These are phyloP conservation scores for Suhomyces panamericanus DNA, from an alignment of 1,139 yeast species.

Conservation along the genomic window DNA sequence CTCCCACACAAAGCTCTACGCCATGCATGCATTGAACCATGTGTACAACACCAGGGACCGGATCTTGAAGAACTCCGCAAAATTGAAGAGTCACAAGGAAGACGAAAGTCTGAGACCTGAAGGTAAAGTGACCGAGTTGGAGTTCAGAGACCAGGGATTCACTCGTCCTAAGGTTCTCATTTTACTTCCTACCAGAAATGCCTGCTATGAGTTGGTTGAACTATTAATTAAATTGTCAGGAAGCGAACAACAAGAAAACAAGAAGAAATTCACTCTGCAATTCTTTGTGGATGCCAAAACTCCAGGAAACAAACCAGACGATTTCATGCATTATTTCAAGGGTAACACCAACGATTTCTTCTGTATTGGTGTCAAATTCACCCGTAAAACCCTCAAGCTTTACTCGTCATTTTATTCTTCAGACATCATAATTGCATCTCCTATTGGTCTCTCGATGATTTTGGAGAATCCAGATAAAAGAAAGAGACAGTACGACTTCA, in stretches of 20 bases:
- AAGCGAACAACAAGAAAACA: slow-evolving; percentile 75
- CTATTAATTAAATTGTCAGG: slow-evolving; percentile 65
- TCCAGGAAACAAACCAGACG: slow-evolving; percentile 70
- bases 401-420: slow-evolving; percentile 83
- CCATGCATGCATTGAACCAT: slow-evolving; percentile 78
- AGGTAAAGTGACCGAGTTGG: slow-evolving; percentile 42
- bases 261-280: slow-evolving; percentile 69
- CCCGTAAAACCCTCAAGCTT: slow-evolving; percentile 81
- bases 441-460: slow-evolving; percentile 83
- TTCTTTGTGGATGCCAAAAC: slow-evolving; percentile 60
- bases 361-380: slow-evolving; percentile 83
- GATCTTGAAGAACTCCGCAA: slow-evolving; percentile 70
- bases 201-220: slow-evolving; percentile 71
- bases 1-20: slow-evolving; percentile 62
- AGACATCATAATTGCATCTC: slow-evolving; percentile 88
- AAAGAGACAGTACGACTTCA: slow-evolving; percentile 65
- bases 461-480: slow-evolving; percentile 63
- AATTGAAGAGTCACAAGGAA: slow-evolving; percentile 48
- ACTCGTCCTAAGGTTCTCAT: slow-evolving; percentile 89
- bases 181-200: slow-evolving; percentile 79
- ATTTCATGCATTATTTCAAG: slow-evolving; percentile 73
- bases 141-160: slow-evolving; percentile 89
- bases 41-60: slow-evolving; percentile 82
- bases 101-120: slow-evolving; percentile 39
- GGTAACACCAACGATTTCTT: slow-evolving; percentile 95